Conservation (phyloP, 1,284 basidiomycete species). For the Sanghuangporus weigelae region DNA sequence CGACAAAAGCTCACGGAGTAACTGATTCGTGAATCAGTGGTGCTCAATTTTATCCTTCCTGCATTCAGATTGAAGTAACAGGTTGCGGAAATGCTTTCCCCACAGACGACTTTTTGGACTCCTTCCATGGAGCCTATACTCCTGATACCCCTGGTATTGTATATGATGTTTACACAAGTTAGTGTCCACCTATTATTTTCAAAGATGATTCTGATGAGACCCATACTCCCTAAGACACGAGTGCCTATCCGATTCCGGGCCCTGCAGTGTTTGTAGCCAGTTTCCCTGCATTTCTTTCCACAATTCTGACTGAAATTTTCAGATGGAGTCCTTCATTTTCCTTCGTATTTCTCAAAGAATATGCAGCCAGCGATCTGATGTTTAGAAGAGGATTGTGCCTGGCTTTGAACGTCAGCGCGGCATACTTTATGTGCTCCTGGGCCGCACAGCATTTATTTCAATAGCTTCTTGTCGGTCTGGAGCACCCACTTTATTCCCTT, state of each 20-base stretch:
- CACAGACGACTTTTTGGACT: slow-evolving; percentile 36
- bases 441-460: no score
- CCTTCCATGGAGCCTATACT: slow-evolving; percentile 50
- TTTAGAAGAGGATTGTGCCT: not conserved
- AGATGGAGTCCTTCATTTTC: not conserved
- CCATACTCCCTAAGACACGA: not conserved
- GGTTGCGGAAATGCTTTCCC: slow-evolving; percentile 44
- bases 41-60: slow-evolving; percentile 40
- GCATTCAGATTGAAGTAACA: slow-evolving; percentile 46
- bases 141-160: slow-evolving; percentile 39
- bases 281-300: not conserved
- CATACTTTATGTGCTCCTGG: no score
- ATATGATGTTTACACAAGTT: slow-evolving; percentile 33
- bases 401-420: no score
- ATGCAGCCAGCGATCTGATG: not conserved
- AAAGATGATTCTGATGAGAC: not conserved
- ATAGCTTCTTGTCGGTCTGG: no score
- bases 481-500: no score
- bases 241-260: slow-evolving; percentile 22
- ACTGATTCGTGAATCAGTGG: slow-evolving; percentile 24
- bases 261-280: slow-evolving; percentile 17
- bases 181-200: not conserved
- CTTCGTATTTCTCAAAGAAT: not conserved
- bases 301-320: not conserved
- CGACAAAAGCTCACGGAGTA: not conserved